phyloP scores from a whole-genome alignment of 768 basidiomycete genomes.

The Suillus discolor region DNA sequence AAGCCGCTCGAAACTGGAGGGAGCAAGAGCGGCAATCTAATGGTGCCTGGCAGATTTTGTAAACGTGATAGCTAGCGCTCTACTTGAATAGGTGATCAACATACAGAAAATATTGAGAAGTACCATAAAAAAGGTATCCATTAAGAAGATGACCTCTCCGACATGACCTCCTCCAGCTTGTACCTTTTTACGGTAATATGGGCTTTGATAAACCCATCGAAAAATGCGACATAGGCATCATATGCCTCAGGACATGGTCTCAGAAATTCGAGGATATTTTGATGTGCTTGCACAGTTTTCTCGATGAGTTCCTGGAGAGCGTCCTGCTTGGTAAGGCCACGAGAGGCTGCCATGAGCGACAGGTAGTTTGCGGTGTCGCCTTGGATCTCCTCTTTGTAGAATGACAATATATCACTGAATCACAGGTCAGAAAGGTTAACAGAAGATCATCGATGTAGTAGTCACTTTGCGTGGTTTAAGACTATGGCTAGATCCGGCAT shows the following conservation, averaged over 20 bases:
- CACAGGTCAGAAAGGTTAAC: not conserved
- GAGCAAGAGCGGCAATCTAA: not conserved
- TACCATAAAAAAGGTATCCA: not conserved
- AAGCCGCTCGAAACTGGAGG: not conserved
- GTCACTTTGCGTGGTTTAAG: slow-evolving; percentile 41
- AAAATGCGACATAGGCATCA: slow-evolving; percentile 11
- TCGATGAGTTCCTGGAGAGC: slow-evolving; percentile 25
- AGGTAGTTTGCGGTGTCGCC: slow-evolving; percentile 36
- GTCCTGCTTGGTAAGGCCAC: slow-evolving; percentile 25
- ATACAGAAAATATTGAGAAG: not conserved
- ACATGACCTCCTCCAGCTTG: slow-evolving; percentile 16
- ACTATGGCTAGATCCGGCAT: slow-evolving; percentile 39
- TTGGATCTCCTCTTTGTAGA: slow-evolving; percentile 38
- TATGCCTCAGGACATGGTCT: slow-evolving; percentile 9
- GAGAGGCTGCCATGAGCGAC: slow-evolving; percentile 28
- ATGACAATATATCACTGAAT: slow-evolving; percentile 33
- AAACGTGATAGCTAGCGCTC: not conserved
- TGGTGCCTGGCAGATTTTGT: not conserved
- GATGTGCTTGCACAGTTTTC: slow-evolving; percentile 22
- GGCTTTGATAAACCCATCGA: slow-evolving; percentile 19
- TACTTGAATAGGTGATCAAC: not conserved
- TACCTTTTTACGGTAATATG: slow-evolving; percentile 22
- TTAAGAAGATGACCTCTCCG: not conserved
- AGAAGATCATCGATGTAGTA: not conserved
- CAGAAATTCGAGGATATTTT: slow-evolving; percentile 22